phyloP scores from a whole-genome alignment of 768 basidiomycete genomes.

The Lentinus tigrinus region DNA sequence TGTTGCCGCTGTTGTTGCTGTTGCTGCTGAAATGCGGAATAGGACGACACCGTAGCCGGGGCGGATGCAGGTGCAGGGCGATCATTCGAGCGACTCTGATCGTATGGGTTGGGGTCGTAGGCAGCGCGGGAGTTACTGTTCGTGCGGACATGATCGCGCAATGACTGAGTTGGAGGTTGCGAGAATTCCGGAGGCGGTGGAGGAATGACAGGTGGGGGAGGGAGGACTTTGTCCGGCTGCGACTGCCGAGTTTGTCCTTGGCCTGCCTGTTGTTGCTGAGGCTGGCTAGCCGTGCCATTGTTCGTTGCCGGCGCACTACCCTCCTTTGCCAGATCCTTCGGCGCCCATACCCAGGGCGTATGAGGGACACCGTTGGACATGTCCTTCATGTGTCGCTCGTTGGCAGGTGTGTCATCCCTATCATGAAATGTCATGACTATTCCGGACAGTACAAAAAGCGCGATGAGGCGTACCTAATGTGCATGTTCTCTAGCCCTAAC shows the following conservation, averaged over 20 bases:
- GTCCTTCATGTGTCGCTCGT: slow-evolving; percentile 16
- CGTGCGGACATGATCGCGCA: neutral
- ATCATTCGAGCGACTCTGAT: neutral
- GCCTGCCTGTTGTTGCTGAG: slow-evolving; percentile 1
- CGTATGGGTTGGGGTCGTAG: neutral
- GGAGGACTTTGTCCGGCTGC: neutral
- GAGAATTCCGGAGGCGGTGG: too few species aligned
- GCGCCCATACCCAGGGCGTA: slow-evolving; percentile 77
- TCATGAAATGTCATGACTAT: neutral
- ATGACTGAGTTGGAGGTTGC: neutral
- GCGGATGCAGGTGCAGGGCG: neutral
- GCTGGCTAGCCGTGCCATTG: slow-evolving; percentile 4
- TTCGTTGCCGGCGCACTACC: slow-evolving; percentile 20
- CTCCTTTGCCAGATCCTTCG: slow-evolving; percentile 21
- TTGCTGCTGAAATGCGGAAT: slow-evolving; percentile 12
- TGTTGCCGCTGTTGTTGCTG: slow-evolving; percentile 19
- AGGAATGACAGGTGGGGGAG: neutral
- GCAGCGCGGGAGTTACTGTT: neutral
- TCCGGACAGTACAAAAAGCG: neutral
- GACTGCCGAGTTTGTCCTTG: slow-evolving; percentile 3
- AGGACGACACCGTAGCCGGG: slow-evolving; percentile 4
- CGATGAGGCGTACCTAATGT: slow-evolving; percentile 50
- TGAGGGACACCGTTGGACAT: slow-evolving; percentile 36
- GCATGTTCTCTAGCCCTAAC: slow-evolving; percentile 64
- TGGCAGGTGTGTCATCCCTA: slow-evolving; percentile 16